A percentile compares a stretch with the other conserved stretches of the same genome.
These are phyloP conservation scores for Babesia gibsoni DNA, from an alignment of 169 alveolate species.

Conservation along the genomic window DNA sequence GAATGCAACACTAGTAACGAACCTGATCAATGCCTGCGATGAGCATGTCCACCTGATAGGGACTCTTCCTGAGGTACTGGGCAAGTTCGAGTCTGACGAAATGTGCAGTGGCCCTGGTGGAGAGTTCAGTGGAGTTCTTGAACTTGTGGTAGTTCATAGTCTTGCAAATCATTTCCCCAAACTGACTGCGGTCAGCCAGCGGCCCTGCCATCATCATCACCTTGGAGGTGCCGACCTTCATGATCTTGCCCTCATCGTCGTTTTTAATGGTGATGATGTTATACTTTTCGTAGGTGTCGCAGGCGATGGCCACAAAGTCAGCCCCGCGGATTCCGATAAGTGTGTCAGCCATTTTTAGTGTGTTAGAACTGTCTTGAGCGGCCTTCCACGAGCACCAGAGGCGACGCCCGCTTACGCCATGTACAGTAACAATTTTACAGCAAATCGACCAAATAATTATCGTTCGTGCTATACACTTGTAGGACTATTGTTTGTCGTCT, in stretches of 20 bases:
- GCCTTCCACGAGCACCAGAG: not conserved
- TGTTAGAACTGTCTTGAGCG: not conserved
- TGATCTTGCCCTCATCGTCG: slow-evolving; percentile 72
- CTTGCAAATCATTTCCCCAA: slow-evolving; percentile 78
- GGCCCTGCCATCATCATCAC: slow-evolving; percentile 82
- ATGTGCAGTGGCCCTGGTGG: slow-evolving; percentile 80
- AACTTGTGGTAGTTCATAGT: slow-evolving; percentile 76
- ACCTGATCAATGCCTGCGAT: slow-evolving; percentile 84
- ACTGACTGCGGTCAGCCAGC: slow-evolving; percentile 81
- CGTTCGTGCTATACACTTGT: too few species aligned
- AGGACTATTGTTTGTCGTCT: too few species aligned
- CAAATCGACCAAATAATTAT: too few species aligned
- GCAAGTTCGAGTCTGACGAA: slow-evolving; percentile 83
- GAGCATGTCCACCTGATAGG: slow-evolving; percentile 81
- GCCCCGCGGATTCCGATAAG: slow-evolving; percentile 80
- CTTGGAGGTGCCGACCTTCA: slow-evolving; percentile 73
- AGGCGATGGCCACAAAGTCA: slow-evolving; percentile 77
- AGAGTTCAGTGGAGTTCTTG: slow-evolving; percentile 75
- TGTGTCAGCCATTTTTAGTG: slow-evolving; percentile 74
- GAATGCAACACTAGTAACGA: not conserved
- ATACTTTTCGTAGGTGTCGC: slow-evolving; percentile 75
- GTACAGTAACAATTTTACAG: not conserved
- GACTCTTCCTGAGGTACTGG: slow-evolving; percentile 81
- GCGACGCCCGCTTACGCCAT: not conserved
- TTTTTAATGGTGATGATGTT: slow-evolving; percentile 72